Evolutionary conservation across 129 eudicot genomes (phyloP), one percentile per base, ranked within the genome.

Genomic region (Tanacetum coccineum): DNA sequence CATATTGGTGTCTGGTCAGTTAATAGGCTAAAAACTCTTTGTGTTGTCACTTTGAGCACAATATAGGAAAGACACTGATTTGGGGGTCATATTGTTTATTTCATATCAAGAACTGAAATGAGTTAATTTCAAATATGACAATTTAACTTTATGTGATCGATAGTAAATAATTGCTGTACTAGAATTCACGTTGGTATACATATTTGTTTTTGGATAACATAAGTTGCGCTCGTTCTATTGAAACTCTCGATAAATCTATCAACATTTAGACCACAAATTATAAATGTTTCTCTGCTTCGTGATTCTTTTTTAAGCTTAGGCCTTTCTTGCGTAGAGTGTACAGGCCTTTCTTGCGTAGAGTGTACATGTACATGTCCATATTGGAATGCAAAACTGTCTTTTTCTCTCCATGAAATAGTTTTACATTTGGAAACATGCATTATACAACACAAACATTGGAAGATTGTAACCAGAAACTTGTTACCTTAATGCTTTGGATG

Each of bases 21-120:
- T 30, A 32, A 74, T 58, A 22, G 15, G 20, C 49, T 47, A 30
- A 59, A 45, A 54, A 74, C 30, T 30, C 66, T 42, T 47, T 69
- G 56, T 68, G 53, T 55, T 20, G 26, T 28, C 13, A n/a, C 26
- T 4, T 45, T 69, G 15, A 45, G 42, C 26, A 17, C 17, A 67
- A 2, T 44, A 28, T 36, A 52, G 12, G 62, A 12, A 54, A 44
- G 15, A 4, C 25, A 21, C 59, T 59, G 67, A 46, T 59, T 21
- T 44, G 57, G 57, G 70, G 63, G 44, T 62, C 47, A 62, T 39
- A 59, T 14, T n/a, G 14, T 72, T 61, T 17, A 44, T 39, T 62
- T 21, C 21, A 20, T 47, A 36, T 17, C 8, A 51, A 12, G 8
- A 72, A 51, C 62, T 61, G 26, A 50, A 62, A 32, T 51, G 76